Evolutionary conservation across 2,329 filamentous ascomycete species (phyloP).

Genomic region (Penicillium sp.): DNA sequence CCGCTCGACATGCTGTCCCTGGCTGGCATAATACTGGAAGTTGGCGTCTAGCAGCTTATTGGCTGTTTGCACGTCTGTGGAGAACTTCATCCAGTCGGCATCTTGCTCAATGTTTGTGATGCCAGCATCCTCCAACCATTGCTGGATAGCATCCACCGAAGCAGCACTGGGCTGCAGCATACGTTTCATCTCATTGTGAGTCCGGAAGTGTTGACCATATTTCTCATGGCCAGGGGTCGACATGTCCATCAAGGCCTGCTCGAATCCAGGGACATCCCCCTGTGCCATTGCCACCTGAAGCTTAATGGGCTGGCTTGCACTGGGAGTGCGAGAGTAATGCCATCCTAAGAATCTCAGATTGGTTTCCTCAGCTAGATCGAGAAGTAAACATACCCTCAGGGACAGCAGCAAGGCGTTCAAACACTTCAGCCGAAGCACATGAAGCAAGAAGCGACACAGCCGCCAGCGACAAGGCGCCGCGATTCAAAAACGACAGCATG

Average conservation of each 20-base stretch:
- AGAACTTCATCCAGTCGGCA: conserved; percentile 42
- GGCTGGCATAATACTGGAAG: conserved; percentile 41
- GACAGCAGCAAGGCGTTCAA: conserved; percentile 36
- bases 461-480: conserved; percentile 31
- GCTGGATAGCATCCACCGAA: conserved; percentile 43
- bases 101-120: conserved; percentile 37
- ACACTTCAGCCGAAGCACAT: conserved; percentile 31
- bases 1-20: conserved; percentile 26
- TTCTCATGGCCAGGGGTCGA: conserved; percentile 50
- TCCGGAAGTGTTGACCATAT: conserved; percentile 53
- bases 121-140: conserved; percentile 49
- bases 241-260: conserved; percentile 50
- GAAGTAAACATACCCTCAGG: conserved; percentile 31
- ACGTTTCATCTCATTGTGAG: conserved; percentile 50
- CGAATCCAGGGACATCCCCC: conserved; percentile 40
- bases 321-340: conserved; percentile 31
- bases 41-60: conserved; percentile 40
- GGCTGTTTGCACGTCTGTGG: conserved; percentile 36
- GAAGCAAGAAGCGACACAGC: conserved; percentile 30
- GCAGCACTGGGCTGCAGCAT: conserved; percentile 49
- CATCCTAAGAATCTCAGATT: conserved; percentile 27
- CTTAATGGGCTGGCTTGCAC: conserved; percentile 27
- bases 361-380: not conserved
- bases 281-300: conserved; percentile 40
- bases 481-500: conserved; percentile 29